Evolutionary conservation across 352 stramenopile genomes (phyloP), one percentile per base, ranked within the genome.

Genomic region (Phytophthora pini): DNA sequence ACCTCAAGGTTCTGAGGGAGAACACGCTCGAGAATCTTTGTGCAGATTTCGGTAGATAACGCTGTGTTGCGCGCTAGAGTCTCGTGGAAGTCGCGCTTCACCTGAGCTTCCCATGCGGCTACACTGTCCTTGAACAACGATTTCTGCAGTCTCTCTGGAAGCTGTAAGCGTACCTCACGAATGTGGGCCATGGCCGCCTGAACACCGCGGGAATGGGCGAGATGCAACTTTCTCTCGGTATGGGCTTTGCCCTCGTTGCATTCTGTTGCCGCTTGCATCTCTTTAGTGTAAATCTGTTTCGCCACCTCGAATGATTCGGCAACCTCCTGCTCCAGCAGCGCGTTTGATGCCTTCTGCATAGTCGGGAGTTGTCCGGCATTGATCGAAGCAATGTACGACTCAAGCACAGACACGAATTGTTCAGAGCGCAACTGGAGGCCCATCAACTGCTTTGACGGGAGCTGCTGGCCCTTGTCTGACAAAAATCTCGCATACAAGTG

Each of bases 391-490:
- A 90, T 65, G 50, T 88, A 90, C 26, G 53, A 56, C 22, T 84
- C 67, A 5, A 89, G 29, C 6, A 83, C 64, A 24, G 70, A 49
- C 0, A 67, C 50, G 51, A 92, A 79, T 31, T 89, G 67, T 11
- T 77, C 68, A 0, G 60, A 68, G 10, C 49, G 60, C 34, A 90
- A 31, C 20, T 75, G 50, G 5, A 65, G 61, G 13, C 75, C 79
- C 45, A 87, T 72, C 36, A 92, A 38, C 9, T 64, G 54, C 67
- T 89, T 92, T 3, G 49, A 13, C 2, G 80, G 80, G 15, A 89
- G 44, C 17, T 74, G 55, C 5, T 68, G 55, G 9, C 50, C 45
- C 3, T 76, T 79, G 4, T 69, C 26, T 5, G 77, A 84, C 12
- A 92, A 54, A 48, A 76, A 89, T 24, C 68, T 54, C 5, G 46